These are phyloP conservation scores for Chenopodium suecicum DNA, from an alignment of 148 eudicot genomes.

Conservation along the genomic window DNA sequence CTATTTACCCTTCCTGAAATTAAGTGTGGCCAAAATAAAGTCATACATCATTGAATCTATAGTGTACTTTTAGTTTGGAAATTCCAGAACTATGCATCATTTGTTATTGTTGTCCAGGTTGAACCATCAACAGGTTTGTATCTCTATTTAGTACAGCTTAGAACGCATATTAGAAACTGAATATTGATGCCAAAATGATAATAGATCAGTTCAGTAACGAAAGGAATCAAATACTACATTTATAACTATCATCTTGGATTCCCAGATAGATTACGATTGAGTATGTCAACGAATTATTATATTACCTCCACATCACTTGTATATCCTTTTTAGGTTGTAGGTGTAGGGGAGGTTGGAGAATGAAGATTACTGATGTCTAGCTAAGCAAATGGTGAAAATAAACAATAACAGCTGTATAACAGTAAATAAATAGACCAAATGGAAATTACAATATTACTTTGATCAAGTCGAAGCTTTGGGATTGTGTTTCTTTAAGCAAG, in stretches of 20 bases:
- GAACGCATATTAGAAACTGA: neutral
- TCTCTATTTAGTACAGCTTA: neutral
- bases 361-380: neutral
- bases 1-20: neutral
- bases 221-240: neutral
- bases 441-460: slow-evolving; percentile 44
- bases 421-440: slow-evolving; percentile 1
- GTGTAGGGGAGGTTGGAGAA: neutral
- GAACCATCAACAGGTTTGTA: neutral
- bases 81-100: neutral
- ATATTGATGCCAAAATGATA: neutral
- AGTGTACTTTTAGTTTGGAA: neutral
- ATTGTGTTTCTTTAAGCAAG: slow-evolving; percentile 60
- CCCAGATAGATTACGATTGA: neutral
- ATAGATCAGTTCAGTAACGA: neutral
- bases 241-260: neutral
- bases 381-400: neutral
- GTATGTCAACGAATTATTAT: neutral
- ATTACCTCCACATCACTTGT: neutral
- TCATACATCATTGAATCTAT: neutral
- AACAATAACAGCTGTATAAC: neutral
- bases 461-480: slow-evolving; percentile 67
- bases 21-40: neutral
- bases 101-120: neutral
- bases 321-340: too few relatives aligned